Conservation (phyloP, 2,329 filamentous ascomycete species). For the Aspergillus hortae region DNA sequence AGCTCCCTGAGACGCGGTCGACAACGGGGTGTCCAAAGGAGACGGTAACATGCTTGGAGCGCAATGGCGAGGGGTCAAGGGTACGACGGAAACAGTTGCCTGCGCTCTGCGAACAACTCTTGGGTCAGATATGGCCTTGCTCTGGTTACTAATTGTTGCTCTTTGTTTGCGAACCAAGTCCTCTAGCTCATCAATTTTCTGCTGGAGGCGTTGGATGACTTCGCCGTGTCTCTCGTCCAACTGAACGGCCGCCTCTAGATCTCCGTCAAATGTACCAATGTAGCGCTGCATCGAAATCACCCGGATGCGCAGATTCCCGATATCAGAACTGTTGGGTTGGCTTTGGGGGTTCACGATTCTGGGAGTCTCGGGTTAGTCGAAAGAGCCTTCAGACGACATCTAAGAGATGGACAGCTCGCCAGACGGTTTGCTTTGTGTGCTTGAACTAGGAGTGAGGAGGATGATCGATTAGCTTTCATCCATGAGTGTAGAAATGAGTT, state of each 20-base stretch:
- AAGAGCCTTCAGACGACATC: background rate
- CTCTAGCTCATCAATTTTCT: conserved; percentile 16
- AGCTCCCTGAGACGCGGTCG: background rate
- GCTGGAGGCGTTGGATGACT: conserved; percentile 7
- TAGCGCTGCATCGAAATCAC: background rate
- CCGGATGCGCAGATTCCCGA: background rate
- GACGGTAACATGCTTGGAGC: background rate
- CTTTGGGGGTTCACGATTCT: background rate
- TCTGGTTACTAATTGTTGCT: conserved; percentile 23
- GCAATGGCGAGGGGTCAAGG: conserved; percentile 6
- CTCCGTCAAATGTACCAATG: background rate
- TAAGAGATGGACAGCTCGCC: background rate
- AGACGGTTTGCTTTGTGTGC: background rate
- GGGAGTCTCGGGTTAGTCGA: background rate
- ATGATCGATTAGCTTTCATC: background rate
- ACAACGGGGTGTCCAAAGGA: conserved; percentile 8
- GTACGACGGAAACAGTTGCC: conserved; percentile 3
- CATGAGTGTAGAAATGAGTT: too few species aligned
- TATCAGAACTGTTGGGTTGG: background rate
- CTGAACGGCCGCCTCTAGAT: background rate
- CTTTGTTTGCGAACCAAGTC: conserved; percentile 18
- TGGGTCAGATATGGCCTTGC: conserved; percentile 25
- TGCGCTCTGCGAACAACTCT: conserved; percentile 8
- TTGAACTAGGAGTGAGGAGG: too few species aligned
- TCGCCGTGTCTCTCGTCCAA: background rate